Evolutionary conservation across 2,329 filamentous ascomycete species (phyloP).

Genomic region (Talaromyces sp.): DNA sequence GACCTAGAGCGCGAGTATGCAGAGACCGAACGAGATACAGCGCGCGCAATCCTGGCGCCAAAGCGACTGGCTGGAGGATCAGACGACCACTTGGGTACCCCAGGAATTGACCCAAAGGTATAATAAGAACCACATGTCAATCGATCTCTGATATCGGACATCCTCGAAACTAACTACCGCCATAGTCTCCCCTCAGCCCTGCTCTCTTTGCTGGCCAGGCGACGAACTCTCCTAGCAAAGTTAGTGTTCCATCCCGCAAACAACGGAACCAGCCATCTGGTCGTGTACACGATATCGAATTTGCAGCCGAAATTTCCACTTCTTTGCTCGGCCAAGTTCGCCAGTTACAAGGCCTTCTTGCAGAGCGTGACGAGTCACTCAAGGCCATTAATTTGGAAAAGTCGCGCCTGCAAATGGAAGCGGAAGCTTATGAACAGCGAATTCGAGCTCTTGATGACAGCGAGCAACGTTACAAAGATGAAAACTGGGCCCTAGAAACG

Average conservation of each 20-base stretch:
- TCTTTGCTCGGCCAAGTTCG: slow-evolving; percentile 92
- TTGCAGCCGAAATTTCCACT: slow-evolving; percentile 97
- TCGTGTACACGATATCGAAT: slow-evolving; percentile 92
- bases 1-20: slow-evolving; percentile 95
- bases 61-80: slow-evolving; percentile 74
- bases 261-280: slow-evolving; percentile 86
- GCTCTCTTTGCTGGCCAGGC: slow-evolving; percentile 83
- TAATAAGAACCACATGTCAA: slow-evolving; percentile 3
- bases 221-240: slow-evolving; percentile 83
- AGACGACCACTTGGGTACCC: slow-evolving; percentile 56
- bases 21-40: slow-evolving; percentile 86
- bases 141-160: not conserved
- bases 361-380: slow-evolving; percentile 84
- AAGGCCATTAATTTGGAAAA: slow-evolving; percentile 75
- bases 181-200: slow-evolving; percentile 69
- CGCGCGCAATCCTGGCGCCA: slow-evolving; percentile 83
- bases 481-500: slow-evolving; percentile 97
- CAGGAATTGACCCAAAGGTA: slow-evolving; percentile 52
- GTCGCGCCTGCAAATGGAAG: slow-evolving; percentile 78
- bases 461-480: slow-evolving; percentile 94
- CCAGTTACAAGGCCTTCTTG: slow-evolving; percentile 80
- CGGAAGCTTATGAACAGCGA: slow-evolving; percentile 76
- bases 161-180: slow-evolving; percentile 10
- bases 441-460: slow-evolving; percentile 86
- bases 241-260: slow-evolving; percentile 82